A percentile compares a stretch with the other conserved stretches of the same genome.
Evolutionary conservation across 352 stramenopile species (phyloP).

Genomic region (Phytophthora sp.): DNA sequence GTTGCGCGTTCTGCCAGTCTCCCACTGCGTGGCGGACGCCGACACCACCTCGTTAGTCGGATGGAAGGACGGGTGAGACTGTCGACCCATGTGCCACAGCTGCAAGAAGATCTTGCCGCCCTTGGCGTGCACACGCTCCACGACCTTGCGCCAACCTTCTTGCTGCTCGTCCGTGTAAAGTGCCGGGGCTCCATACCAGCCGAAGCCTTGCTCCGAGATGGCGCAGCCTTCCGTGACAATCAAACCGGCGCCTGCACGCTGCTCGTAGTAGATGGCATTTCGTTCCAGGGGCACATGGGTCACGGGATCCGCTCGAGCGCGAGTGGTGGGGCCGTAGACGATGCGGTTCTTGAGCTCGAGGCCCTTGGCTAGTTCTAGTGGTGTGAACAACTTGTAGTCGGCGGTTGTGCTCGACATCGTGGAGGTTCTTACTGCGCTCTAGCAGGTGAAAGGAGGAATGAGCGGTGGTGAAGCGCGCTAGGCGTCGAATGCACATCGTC

Average conservation of each 20-base stretch:
- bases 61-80: constrained; percentile 7
- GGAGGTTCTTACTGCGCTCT: neutral
- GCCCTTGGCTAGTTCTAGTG: neutral
- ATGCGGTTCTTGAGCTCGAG: constrained; percentile 12
- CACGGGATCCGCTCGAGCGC: neutral
- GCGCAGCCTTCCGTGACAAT: constrained; percentile 1
- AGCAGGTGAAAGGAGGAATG: neutral
- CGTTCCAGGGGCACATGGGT: constrained; percentile 3
- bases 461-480: neutral
- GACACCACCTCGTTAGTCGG: constrained; percentile 1
- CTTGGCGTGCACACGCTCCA: constrained; percentile 2
- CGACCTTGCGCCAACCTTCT: neutral
- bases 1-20: neutral
- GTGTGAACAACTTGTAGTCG: constrained; percentile 11
- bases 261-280: constrained; percentile 6
- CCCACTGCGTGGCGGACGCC: constrained; percentile 2
- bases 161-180: constrained; percentile 8
- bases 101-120: constrained; percentile 2
- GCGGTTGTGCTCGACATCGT: neutral
- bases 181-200: neutral
- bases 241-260: constrained; percentile 2
- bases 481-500: too few species aligned
- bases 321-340: neutral
- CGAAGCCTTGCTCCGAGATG: constrained; percentile 8
- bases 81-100: constrained; percentile 8